A percentile compares a stretch with the other conserved stretches of the same genome.
phyloP scores from a whole-genome alignment of 2,329 filamentous ascomycete species.

The Alternaria arborescens region DNA sequence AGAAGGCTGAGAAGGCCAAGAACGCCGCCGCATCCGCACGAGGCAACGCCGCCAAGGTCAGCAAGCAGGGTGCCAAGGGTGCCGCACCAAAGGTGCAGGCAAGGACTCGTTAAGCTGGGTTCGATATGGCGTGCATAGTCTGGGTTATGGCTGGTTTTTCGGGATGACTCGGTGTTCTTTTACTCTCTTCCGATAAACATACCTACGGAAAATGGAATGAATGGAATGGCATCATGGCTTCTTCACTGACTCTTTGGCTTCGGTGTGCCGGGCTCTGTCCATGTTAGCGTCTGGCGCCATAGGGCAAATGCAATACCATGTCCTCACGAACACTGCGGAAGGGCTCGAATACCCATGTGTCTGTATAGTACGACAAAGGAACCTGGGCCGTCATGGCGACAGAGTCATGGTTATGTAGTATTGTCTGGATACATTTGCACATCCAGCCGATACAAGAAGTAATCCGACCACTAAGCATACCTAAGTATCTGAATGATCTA shows the following conservation, averaged over 20 bases:
- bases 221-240: slow-evolving; percentile 42
- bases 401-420: not conserved
- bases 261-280: slow-evolving; percentile 35
- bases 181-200: slow-evolving; percentile 33
- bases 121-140: slow-evolving; percentile 32
- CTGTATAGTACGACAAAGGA: not conserved
- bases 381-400: not conserved
- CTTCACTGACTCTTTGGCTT: slow-evolving; percentile 35
- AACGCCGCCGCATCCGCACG: slow-evolving; percentile 75
- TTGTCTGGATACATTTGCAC: not conserved
- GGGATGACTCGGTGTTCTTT: slow-evolving; percentile 42
- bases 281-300: slow-evolving; percentile 43
- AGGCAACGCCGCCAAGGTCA: slow-evolving; percentile 82
- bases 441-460: not conserved
- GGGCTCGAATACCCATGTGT: not conserved
- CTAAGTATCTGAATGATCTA: not conserved
- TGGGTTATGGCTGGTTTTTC: slow-evolving; percentile 40
- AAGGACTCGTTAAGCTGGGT: slow-evolving; percentile 77
- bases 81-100: slow-evolving; percentile 83
- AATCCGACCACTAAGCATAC: not conserved
- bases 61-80: slow-evolving; percentile 98
- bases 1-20: slow-evolving; percentile 99
- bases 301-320: slow-evolving; percentile 50
- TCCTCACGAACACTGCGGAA: slow-evolving; percentile 36
- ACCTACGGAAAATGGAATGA: slow-evolving; percentile 37